Evolutionary conservation across 2,329 filamentous ascomycete genomes (phyloP), one percentile per base, ranked within the genome.

Genomic region (Paracoccidioides lutzii): DNA sequence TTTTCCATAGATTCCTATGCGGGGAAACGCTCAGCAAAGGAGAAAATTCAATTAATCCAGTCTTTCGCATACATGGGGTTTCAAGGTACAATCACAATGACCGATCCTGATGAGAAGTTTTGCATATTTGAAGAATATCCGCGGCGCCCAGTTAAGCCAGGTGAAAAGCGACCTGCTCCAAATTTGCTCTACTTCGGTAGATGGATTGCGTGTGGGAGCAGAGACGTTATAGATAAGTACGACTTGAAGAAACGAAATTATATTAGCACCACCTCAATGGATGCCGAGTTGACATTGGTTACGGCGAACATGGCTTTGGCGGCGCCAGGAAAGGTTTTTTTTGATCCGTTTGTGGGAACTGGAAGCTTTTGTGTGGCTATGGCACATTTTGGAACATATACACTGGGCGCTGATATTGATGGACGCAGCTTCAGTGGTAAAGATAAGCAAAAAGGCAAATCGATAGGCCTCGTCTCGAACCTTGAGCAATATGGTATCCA

Each of bases 221-320:
- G 91, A 46, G 81, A 87, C 54, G 76, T 84, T 4, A 78, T 88
- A 37, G 75, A 80, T 40, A 85, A 79, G 30, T 94, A 90, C 65
- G 90, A 95, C 68, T 78, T 98, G 28, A 98, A 98, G 76, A 95
- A 95, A 71, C 78, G 93, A 33, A 79, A 80, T 42, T 98, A 98
- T 67, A 97, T 98, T 64, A 89, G 87, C 62, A 97, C 91, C 0
- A 98, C 93, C 0, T 93, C 88, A 48, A 97, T 98, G 93, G 93
- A 98, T 67, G 87, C 91, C 0, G 93, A 97, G 69, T 78, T 98
- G 45, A 88, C 90, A 10, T 78, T 98, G 0, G 76, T 98, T 28
- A 96, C 90, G 0, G 93, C 91, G 1, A 98, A 97, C 66, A 83
- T 98, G 62, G 88, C 88, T 0, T 81, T 88, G 12, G 90, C 90